Percentiles rank a stretch among this genome's conserved stretches.
Evolutionary conservation across 169 alveolate genomes (phyloP).

Genomic region (Plasmodium vinckei): DNA sequence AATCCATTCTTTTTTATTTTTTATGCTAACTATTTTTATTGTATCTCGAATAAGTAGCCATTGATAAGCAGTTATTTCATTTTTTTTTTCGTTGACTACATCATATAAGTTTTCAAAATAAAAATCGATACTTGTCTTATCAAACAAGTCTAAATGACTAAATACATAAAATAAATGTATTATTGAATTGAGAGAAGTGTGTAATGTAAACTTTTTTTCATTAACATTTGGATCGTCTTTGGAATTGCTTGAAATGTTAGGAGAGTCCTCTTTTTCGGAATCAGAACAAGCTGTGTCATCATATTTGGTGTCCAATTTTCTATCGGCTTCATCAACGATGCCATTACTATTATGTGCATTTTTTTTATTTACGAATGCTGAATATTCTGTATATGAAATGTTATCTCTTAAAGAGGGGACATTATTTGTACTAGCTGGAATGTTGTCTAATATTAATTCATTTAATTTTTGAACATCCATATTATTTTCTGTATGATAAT

Average conservation of each 20-base stretch:
- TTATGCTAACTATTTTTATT: conserved; percentile 25
- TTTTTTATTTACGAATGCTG: conserved; percentile 12
- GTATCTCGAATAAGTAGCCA: conserved; percentile 58
- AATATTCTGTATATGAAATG: conserved; percentile 35
- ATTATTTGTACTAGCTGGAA: not conserved
- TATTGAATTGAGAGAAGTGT: conserved; percentile 30
- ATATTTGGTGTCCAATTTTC: not conserved
- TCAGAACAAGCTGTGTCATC: not conserved
- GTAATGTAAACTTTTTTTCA: not conserved
- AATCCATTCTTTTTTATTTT: conserved; percentile 34
- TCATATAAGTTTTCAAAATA: conserved; percentile 56
- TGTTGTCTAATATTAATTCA: conserved; percentile 28
- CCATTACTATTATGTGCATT: not conserved
- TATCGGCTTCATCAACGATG: not conserved
- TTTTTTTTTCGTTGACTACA: conserved; percentile 52
- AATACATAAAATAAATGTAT: conserved; percentile 47
- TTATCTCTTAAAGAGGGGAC: not conserved
- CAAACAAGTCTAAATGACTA: conserved; percentile 33
- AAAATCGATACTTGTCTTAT: conserved; percentile 22
- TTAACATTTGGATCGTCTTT: not conserved
- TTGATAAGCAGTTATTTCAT: conserved; percentile 71
- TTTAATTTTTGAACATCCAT: conserved; percentile 43
- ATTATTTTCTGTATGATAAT: conserved; percentile 25
- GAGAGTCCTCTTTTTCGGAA: not conserved
- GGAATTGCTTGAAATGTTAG: not conserved